Evolutionary conservation across 176 grass and related monocot genomes (phyloP), one percentile per base, ranked within the genome.

Genomic region (Oryza officinalis): DNA sequence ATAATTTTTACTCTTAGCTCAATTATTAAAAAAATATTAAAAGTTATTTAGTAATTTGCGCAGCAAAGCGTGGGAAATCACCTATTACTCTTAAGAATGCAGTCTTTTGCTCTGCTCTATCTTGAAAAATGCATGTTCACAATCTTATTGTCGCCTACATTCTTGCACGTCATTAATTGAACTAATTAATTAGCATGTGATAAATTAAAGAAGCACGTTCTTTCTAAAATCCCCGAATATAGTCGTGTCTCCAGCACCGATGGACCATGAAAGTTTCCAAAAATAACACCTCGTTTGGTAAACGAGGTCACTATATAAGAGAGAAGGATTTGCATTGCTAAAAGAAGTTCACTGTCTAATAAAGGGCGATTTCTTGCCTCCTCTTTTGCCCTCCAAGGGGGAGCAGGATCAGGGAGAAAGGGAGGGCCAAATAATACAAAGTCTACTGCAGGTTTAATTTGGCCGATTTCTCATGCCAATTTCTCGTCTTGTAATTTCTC

Each of bases 291-390:
- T 13, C 5, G 30, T 43, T 74, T 4, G 3, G 4, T 32, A 65
- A 71, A 67, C 37, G 57, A 45, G 59, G 13, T 8, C 33, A 47
- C 88, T 90, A 86, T 82, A 86, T 82, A 82, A 82, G 78, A 43
- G 31, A 43, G 31, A 72, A 73, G 65, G 69, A 18, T 74, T 71
- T 83, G 54, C 33, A 63, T 50, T 28, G 14, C 0, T 27, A 31
- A 72, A 40, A 68, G 18, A 8, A 32, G 61, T 23, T 63, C 18
- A 18, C 61, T 68, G 61, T 59, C 74, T n/a, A 77, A 89, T 82
- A 86, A 82, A 71, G 79, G 66, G 22, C 10, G 67, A 67, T 78
- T 72, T 86, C 11, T 72, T 44, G 67, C 66, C 83, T 90, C 83
- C 83, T 73, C 79, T 77, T 86, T 78, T 49, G 49, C 25, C 52